Conservation (phyloP, 2,329 filamentous ascomycete species). For the Ophiostoma australiae region DNA sequence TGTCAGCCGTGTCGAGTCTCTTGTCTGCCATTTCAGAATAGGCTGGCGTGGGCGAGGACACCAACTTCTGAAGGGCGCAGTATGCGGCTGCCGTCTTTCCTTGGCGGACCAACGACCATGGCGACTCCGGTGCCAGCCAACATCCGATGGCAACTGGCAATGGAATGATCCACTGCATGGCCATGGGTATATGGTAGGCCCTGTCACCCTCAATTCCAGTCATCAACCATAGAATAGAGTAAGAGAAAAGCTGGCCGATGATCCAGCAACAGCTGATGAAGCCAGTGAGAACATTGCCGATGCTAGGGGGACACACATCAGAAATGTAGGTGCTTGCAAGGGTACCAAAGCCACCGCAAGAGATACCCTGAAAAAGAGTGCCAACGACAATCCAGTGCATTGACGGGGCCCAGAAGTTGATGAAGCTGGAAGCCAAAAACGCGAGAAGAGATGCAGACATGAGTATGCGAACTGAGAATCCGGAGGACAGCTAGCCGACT, state of each 20-base stretch:
- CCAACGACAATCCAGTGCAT: conserved; percentile 27
- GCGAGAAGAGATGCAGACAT: conserved; percentile 21
- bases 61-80: conserved; percentile 20
- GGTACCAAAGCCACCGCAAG: conserved; percentile 28
- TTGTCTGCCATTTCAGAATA: background rate
- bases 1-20: background rate
- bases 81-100: conserved; percentile 31
- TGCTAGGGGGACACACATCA: conserved; percentile 27
- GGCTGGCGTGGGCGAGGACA: conserved; percentile 6
- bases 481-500: conserved; percentile 28
- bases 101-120: conserved; percentile 36
- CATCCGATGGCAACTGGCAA: conserved; percentile 25
- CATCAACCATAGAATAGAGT: conserved; percentile 27
- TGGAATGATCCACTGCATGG: conserved; percentile 27
- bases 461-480: conserved; percentile 21
- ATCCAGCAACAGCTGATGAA: conserved; percentile 30
- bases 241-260: conserved; percentile 26
- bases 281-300: conserved; percentile 26
- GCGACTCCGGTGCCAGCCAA: conserved; percentile 27
- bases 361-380: conserved; percentile 28
- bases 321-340: conserved; percentile 29
- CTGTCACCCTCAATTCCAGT: conserved; percentile 21
- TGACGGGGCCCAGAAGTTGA: conserved; percentile 27
- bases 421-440: conserved; percentile 25
- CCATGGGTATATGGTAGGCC: conserved; percentile 29